Conservation (phyloP, 805 yeast genomes). For the Middelhovenomyces tepae region DNA sequence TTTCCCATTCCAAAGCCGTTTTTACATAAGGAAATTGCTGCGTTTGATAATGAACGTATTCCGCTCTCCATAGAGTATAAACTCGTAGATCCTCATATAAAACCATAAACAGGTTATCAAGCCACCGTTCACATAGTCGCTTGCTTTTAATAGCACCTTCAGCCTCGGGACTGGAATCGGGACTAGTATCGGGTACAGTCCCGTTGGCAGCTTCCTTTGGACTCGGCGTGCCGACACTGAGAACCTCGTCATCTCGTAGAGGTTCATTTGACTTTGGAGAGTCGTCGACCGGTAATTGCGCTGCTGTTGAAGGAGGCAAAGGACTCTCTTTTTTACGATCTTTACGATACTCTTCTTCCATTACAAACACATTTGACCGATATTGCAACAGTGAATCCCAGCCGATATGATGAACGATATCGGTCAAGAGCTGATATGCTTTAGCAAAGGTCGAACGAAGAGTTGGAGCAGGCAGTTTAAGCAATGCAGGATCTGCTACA, state of each 20-base stretch:
- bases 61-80: constrained; percentile 91
- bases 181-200: neutral
- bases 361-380: constrained; percentile 67
- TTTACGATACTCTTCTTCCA: constrained; percentile 60
- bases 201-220: constrained; percentile 3
- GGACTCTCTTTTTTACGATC: constrained; percentile 16
- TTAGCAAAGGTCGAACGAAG: constrained; percentile 45
- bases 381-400: constrained; percentile 70
- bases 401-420: constrained; percentile 59
- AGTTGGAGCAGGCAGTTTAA: constrained; percentile 42
- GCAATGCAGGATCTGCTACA: constrained; percentile 39
- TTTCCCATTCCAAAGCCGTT: constrained; percentile 84
- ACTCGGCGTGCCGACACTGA: too few relatives aligned
- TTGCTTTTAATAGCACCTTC: constrained; percentile 30
- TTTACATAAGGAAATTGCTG: constrained; percentile 75
- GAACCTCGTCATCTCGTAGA: constrained; percentile 1
- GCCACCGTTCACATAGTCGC: constrained; percentile 67
- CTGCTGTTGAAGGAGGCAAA: neutral
- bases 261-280: too few relatives aligned
- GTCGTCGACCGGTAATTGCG: neutral
- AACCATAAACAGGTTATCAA: constrained; percentile 63
- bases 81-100: constrained; percentile 59
- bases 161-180: constrained; percentile 7
- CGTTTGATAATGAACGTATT: constrained; percentile 77
- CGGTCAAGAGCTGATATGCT: constrained; percentile 65